Conservation (phyloP, 495 filamentous ascomycete species). For the Hyaloscypha hepaticicola region DNA sequence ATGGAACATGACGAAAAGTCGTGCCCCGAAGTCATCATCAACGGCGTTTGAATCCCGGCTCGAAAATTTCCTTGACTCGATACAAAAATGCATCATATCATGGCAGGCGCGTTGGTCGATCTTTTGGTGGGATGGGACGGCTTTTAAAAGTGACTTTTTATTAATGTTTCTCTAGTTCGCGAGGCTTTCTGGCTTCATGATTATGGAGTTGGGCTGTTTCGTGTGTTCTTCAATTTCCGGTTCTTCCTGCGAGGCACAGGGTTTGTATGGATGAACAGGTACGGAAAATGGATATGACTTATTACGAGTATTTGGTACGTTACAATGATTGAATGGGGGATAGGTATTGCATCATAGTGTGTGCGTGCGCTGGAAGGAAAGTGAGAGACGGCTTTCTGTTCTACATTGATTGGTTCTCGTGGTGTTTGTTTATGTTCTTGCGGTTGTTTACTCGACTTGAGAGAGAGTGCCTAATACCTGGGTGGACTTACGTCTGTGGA, state of each 20-base stretch:
- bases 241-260: background rate
- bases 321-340: conserved; percentile 12
- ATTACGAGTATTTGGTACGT: conserved; percentile 13
- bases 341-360: background rate
- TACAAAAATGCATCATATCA: background rate
- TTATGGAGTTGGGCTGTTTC: conserved; percentile 8
- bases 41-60: conserved; percentile 17
- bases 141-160: conserved; percentile 18
- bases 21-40: conserved; percentile 29
- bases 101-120: conserved; percentile 23
- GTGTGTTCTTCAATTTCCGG: background rate
- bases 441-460: background rate
- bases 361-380: background rate
- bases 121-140: conserved; percentile 4
- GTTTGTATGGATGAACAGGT: conserved; percentile 7
- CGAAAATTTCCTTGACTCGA: conserved; percentile 1
- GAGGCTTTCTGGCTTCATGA: background rate
- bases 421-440: background rate
- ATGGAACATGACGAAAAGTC: conserved; percentile 16
- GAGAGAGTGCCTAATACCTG: conserved; percentile 5
- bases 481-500: background rate
- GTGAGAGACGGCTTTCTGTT: background rate
- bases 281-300: background rate
- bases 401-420: background rate
- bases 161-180: conserved; percentile 11